phyloP scores from a whole-genome alignment of 768 basidiomycete species.

The Trametes punicea region DNA sequence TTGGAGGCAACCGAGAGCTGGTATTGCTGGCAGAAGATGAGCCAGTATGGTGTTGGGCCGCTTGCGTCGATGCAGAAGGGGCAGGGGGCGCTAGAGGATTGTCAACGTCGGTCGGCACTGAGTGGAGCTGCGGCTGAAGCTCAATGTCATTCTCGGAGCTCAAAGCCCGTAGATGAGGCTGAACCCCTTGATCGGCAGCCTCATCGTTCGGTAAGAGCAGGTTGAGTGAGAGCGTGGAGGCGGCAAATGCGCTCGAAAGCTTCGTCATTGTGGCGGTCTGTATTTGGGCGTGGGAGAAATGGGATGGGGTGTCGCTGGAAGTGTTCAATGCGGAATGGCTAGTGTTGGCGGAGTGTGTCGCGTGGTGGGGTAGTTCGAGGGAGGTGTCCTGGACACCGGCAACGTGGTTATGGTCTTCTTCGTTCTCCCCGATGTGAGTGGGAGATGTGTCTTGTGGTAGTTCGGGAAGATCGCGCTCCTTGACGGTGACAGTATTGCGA shows the following conservation, averaged over 20 bases:
- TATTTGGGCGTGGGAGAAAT: constrained; percentile 24
- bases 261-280: constrained; percentile 29
- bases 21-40: not conserved
- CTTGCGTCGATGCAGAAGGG: not conserved
- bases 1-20: constrained; percentile 8
- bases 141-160: not conserved
- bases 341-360: constrained; percentile 18
- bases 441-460: constrained; percentile 30
- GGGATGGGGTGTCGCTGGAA: constrained; percentile 22
- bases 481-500: constrained; percentile 36
- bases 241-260: constrained; percentile 21
- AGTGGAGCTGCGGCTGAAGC: not conserved
- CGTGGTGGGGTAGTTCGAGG: constrained; percentile 5
- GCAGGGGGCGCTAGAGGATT: too few species aligned
- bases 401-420: not conserved
- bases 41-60: constrained; percentile 3
- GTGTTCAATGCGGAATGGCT: constrained; percentile 22
- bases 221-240: constrained; percentile 13
- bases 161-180: not conserved
- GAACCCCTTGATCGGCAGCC: not conserved
- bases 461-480: constrained; percentile 40
- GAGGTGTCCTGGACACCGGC: not conserved
- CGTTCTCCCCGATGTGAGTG: not conserved
- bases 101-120: not conserved
- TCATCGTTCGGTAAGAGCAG: not conserved